Conservation (phyloP, 306 rosid genomes). For the Quercus agrifolia region DNA sequence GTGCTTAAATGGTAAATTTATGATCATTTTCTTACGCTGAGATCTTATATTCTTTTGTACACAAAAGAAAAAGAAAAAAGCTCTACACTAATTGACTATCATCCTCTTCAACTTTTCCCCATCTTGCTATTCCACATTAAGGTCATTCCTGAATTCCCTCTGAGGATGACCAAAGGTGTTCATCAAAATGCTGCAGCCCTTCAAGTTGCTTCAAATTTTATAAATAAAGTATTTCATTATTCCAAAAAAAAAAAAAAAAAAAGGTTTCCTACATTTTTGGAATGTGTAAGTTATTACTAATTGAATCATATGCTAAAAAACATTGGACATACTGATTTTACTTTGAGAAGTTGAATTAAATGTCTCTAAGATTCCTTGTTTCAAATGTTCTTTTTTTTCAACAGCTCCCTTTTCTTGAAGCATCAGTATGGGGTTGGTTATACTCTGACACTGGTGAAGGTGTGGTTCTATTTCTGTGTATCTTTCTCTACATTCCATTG, state of each 20-base stretch:
- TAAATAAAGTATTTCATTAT: too few species aligned
- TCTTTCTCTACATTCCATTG: conserved; percentile 20
- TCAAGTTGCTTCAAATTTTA: background rate
- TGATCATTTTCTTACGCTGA: too few species aligned
- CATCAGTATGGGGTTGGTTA: conserved; percentile 96
- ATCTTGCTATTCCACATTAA: background rate
- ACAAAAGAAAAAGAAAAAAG: background rate
- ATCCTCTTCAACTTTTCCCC: background rate
- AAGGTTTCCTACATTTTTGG: background rate
- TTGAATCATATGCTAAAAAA: background rate
- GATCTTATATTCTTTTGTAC: too few species aligned
- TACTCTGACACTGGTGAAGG: conserved; percentile 92
- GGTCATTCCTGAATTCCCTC: background rate
- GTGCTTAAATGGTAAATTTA: too few species aligned
- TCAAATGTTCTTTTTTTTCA: conserved; percentile 23
- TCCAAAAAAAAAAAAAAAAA: too few species aligned
- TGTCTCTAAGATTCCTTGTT: conserved; percentile 9
- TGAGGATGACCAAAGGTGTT: background rate
- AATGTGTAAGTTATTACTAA: background rate
- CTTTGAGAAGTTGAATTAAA: background rate
- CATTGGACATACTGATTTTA: background rate
- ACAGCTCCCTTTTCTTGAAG: conserved; percentile 95
- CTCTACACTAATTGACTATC: background rate
- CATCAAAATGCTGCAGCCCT: background rate
- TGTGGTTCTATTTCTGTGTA: conserved; percentile 28